Evolutionary conservation across 2,329 filamentous ascomycete species (phyloP), one percentile per base, ranked within the genome.

Genomic region (Thielaviopsis musarum): DNA sequence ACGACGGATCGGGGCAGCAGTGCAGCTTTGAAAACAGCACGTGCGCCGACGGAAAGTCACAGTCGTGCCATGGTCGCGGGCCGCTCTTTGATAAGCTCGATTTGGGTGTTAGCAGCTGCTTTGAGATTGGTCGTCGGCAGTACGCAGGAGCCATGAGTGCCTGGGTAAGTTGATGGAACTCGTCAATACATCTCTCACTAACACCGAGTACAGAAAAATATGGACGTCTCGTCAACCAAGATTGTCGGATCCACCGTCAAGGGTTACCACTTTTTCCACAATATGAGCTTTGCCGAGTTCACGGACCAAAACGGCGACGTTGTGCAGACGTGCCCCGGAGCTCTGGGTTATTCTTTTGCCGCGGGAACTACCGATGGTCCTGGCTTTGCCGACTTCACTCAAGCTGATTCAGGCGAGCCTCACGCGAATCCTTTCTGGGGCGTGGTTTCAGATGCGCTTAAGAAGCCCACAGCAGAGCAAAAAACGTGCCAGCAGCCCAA

Each of bases 321-420:
- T 54, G 86, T 84, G 21, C 77, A 75, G 48, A 95, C 90, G 0
- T 95, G 91, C 66, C 84, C 89, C 17, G 90, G 89, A 0, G 89
- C 89, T 0, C 74, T 96, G 59, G 91, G 91, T 2, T 91, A 91
- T 68, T 88, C 87, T 0, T 96, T 96, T 67, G 90, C 90, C 0
- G 91, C 87, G 3, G 91, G 91, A 21, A 96, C 91, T 0, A 87
- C 87, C 0, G 91, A 96, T 66, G 88, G 91, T 0, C 90, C 91
- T 0, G 91, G 91, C 1, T 82, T 81, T 0, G 93, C 94, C 66
- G 91, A 95, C 72, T 95, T 95, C 68, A 90, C 87, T 17, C 91
- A 96, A 69, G 87, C 83, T 64, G 82, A 88, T 66, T 84, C 84
- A 0, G 83, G 84, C 26, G 73, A 77, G 4, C 85, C 89, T 0